Base-by-base conservation (phyloP, 2,329 filamentous ascomycete species). In the Lachnellula subtilissima region DNA sequence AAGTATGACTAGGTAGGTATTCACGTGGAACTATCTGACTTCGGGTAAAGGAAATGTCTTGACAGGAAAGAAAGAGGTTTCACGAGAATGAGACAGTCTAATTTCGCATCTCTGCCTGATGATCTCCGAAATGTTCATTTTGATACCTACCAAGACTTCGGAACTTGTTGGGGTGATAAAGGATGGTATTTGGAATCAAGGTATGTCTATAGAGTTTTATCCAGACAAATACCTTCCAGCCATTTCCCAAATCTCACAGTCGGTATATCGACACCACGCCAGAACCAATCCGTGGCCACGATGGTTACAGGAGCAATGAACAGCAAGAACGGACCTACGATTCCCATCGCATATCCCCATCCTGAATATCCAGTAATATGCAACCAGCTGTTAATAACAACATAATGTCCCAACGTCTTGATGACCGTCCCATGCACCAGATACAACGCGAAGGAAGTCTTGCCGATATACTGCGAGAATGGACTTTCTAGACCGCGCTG, bases 381-480 rank as follows among this genome's bases (percentile, higher is more conserved):
- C 23, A n/a, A 14, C 51, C 51, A 53, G 28, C 28, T 32, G 28
- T 32, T 32, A 12, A 32, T 32, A 11, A 32, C 28, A 32, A 32
- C 28, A 3, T 32, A 23, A 25, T 37, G 14, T 11, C 48, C 48
- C n/a, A 50, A 40, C 4, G 28, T 19, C 48, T 50, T 50, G 19
- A 50, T 50, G 11, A 50, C 35, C 8, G 48, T 25, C 17, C 83
- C 83, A 61, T 83, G 80, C 14, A 80, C 73, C 14, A 83, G 72
- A 61, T 83, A 82, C 4, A 53, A 25, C 2, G 79, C 76, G 57
- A 78, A 83, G 56, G 77, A 80, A 59, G 82, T 76, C 32, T 75
- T 73, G 9, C 76, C 80, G 23, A 79, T 74, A 64, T 82, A 83
- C 60, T 79, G 78, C n/a, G 76, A 75, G 11, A 78, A 60, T 0